phyloP scores from a whole-genome alignment of 2,329 filamentous ascomycete genomes.

The Aspergillus floridensis region DNA sequence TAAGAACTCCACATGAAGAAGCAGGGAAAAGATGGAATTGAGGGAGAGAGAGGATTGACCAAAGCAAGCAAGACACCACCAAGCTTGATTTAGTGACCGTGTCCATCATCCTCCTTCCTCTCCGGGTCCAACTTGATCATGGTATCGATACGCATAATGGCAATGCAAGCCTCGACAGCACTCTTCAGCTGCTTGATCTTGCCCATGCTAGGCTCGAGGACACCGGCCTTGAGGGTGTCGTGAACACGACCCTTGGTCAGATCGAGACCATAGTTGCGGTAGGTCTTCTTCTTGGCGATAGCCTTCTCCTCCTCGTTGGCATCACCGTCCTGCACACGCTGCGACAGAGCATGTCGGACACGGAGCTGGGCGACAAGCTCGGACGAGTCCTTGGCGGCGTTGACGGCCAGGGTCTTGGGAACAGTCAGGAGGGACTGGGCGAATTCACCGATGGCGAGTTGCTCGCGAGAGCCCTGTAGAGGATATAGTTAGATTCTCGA shows the following conservation, averaged over 20 bases:
- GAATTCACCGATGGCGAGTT: slow-evolving; percentile 96
- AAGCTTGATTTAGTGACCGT: slow-evolving; percentile 65
- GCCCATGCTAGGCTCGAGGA: slow-evolving; percentile 95
- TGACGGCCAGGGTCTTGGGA: slow-evolving; percentile 93
- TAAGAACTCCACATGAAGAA: slow-evolving; percentile 3
- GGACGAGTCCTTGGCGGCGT: slow-evolving; percentile 93
- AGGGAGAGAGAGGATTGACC: background rate
- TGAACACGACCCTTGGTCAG: slow-evolving; percentile 84
- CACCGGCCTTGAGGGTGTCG: slow-evolving; percentile 90
- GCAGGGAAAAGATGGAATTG: background rate
- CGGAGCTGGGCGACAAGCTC: slow-evolving; percentile 95
- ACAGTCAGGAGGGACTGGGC: slow-evolving; percentile 91
- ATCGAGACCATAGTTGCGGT: slow-evolving; percentile 98
- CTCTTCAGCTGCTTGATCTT: slow-evolving; percentile 98
- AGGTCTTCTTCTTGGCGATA: slow-evolving; percentile 89
- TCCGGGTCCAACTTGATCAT: slow-evolving; percentile 97
- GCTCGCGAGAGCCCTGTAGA: slow-evolving; percentile 76
- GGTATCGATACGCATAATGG: slow-evolving; percentile 99
- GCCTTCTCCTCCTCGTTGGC: slow-evolving; percentile 77
- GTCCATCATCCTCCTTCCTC: slow-evolving; percentile 75
- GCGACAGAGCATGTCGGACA: slow-evolving; percentile 87
- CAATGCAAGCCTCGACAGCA: slow-evolving; percentile 96
- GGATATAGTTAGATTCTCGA: background rate
- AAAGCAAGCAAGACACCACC: slow-evolving; percentile 5
- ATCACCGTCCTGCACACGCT: slow-evolving; percentile 85